These are phyloP conservation scores for Penicillium goetzii DNA, from an alignment of 495 filamentous ascomycete species.

Conservation along the genomic window DNA sequence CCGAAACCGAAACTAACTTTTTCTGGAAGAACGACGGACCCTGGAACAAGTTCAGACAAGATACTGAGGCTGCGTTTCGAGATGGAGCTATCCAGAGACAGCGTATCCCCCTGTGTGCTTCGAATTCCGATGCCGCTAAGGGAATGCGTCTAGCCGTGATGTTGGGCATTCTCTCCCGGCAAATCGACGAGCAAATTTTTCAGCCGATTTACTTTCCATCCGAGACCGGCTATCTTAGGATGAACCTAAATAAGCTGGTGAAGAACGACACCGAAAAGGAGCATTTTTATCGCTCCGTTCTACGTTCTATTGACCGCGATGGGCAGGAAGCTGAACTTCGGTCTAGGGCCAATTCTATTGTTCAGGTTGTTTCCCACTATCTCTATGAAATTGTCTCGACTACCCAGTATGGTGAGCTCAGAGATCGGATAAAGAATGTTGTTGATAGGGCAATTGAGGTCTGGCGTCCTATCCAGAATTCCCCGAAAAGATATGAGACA, in stretches of 20 bases:
- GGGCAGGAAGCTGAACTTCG: conserved; percentile 7
- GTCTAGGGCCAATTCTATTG: not conserved
- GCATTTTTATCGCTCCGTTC: conserved; percentile 29
- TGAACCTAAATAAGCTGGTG: conserved; percentile 24
- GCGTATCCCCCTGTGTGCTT: conserved; percentile 6
- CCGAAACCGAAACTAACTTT: conserved; percentile 1
- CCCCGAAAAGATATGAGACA: conserved; percentile 7
- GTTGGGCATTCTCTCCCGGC: conserved; percentile 30
- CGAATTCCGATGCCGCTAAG: conserved; percentile 17
- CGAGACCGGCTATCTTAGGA: conserved; percentile 12
- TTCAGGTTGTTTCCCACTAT: not conserved
- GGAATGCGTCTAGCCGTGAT: conserved; percentile 27
- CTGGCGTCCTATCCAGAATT: conserved; percentile 6
- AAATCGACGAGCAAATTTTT: conserved; percentile 33
- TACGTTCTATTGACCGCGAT: conserved; percentile 26
- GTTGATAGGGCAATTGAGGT: conserved; percentile 5
- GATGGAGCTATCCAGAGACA: conserved; percentile 4
- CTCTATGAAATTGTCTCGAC: not conserved
- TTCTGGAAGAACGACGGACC: conserved; percentile 2
- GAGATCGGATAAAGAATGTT: not conserved
- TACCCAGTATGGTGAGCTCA: not conserved
- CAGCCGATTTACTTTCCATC: conserved; percentile 30
- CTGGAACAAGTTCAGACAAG: conserved; percentile 13
- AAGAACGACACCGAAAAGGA: conserved; percentile 29
- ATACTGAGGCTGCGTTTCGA: conserved; percentile 6